Evolutionary conservation across 129 eudicot genomes (phyloP), one percentile per base, ranked within the genome.

Genomic region (Chrysanthemum seticuspe): DNA sequence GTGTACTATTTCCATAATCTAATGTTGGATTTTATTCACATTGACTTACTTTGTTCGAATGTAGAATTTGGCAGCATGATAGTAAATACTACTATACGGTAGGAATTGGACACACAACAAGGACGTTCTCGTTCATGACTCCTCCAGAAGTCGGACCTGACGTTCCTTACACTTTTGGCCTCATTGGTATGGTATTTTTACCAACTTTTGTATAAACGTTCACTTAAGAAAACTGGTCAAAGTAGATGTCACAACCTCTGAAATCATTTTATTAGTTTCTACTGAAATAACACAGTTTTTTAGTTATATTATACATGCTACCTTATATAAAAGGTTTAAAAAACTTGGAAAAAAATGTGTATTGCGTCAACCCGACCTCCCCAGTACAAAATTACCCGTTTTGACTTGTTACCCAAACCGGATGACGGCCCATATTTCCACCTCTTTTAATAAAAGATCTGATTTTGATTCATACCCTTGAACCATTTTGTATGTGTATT

Each of bases 131-230:
- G 96, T 91, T 95, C 77, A 66, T 58, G 0, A 86, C 97, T 50
- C 99, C 99, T n/a, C 99, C 99, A 15, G 75, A 83, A 84, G 88
- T 80, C 76, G 99, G 97, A 15, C 99, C 95, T 10, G 95, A 95
- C 67, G 97, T 77, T 29, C 96, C 96, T 13, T 95, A 95, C 81
- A 88, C 94, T 21, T 95, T 95, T 14, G 99, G 99, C 65, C 91
- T 90, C 66, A 90, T 90, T 51, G 99, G 99, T 95, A 78, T 61
- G 10, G 11, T 52, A 6, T 53, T 74, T 18, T 51, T 57, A 5
- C 51, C 29, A 44, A 23, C 27, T 40, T 29, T 52, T 3, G 36
- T 75, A 40, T 40, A 34, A 4, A 0, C n/a, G 44, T 7, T 40
- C 47, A 40, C 47, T 5, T 40, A 29, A 29, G 34, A 29, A 29